phyloP scores from a whole-genome alignment of 2,329 filamentous ascomycete genomes.

The Aspergillus persii region DNA sequence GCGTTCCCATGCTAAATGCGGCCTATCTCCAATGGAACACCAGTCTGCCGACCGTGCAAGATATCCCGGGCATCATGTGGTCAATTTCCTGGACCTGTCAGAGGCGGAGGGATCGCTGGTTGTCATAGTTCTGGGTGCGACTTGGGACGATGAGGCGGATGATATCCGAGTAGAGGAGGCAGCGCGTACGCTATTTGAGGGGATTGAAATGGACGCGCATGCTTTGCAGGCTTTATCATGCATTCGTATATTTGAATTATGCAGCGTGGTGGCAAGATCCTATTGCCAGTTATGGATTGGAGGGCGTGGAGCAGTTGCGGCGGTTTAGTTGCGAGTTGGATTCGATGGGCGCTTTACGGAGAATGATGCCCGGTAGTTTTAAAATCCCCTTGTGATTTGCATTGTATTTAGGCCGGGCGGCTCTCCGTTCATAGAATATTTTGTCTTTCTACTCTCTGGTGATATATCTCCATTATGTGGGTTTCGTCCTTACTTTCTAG shows the following conservation, averaged over 20 bases:
- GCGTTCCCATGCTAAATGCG: neutral
- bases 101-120: neutral
- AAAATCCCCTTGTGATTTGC: neutral
- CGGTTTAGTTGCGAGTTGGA: neutral
- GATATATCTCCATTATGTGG: too few species aligned
- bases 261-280: constrained; percentile 4
- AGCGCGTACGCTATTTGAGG: neutral
- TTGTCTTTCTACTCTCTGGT: too few species aligned
- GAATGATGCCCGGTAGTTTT: neutral
- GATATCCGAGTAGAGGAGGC: neutral
- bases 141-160: neutral
- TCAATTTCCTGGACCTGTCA: neutral
- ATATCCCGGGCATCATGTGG: neutral
- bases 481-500: too few species aligned
- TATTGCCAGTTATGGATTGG: neutral
- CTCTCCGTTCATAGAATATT: too few species aligned
- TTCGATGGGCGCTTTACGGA: neutral
- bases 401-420: too few species aligned
- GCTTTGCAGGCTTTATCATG: neutral
- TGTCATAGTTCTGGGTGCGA: neutral
- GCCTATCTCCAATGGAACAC: neutral
- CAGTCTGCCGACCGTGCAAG: neutral
- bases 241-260: constrained; percentile 2
- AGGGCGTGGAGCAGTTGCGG: neutral
- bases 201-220: neutral